Evolutionary conservation across 352 stramenopile species (phyloP).

Genomic region (Phytopythium mirpurense): DNA sequence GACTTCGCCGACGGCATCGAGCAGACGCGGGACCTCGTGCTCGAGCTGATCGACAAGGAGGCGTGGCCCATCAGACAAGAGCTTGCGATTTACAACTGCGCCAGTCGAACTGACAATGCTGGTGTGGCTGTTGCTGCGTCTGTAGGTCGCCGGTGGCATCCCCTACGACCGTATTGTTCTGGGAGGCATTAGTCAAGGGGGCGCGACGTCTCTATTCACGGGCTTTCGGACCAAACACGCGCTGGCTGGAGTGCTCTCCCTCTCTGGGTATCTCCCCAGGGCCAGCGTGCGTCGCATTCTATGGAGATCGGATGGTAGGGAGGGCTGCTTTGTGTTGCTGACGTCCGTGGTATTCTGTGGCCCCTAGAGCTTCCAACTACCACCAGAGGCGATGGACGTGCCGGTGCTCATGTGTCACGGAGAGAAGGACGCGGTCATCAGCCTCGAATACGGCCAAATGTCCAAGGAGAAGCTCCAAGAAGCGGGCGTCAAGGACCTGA

Average conservation of each 20-base stretch:
- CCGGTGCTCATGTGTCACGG: constrained; percentile 79
- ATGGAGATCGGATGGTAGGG: too few relatives aligned
- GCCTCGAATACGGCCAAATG: constrained; percentile 46
- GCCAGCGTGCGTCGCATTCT: constrained; percentile 17
- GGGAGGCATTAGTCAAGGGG: constrained; percentile 93
- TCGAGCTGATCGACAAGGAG: constrained; percentile 80
- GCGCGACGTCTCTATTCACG: constrained; percentile 86
- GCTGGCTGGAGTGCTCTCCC: constrained; percentile 58
- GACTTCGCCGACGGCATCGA: constrained; percentile 90
- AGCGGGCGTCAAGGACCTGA: constrained; percentile 40
- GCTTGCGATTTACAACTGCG: too few relatives aligned
- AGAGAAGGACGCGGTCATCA: constrained; percentile 55
- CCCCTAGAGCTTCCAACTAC: constrained; percentile 38
- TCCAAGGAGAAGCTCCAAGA: constrained; percentile 55
- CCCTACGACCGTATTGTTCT: constrained; percentile 90
- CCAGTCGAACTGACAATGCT: too few relatives aligned
- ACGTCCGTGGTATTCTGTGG: neutral
- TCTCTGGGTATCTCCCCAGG: constrained; percentile 76
- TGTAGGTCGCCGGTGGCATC: constrained; percentile 49
- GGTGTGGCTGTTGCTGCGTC: too few relatives aligned
- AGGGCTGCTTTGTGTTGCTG: too few relatives aligned
- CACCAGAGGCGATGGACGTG: constrained; percentile 42
- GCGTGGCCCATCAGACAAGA: constrained; percentile 5
- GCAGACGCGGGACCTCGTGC: constrained; percentile 61
- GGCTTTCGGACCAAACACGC: constrained; percentile 54